Evolutionary conservation across 2,329 filamentous ascomycete species (phyloP), one percentile per base, ranked within the genome.

Genomic region (Zymoseptoria crescenta): DNA sequence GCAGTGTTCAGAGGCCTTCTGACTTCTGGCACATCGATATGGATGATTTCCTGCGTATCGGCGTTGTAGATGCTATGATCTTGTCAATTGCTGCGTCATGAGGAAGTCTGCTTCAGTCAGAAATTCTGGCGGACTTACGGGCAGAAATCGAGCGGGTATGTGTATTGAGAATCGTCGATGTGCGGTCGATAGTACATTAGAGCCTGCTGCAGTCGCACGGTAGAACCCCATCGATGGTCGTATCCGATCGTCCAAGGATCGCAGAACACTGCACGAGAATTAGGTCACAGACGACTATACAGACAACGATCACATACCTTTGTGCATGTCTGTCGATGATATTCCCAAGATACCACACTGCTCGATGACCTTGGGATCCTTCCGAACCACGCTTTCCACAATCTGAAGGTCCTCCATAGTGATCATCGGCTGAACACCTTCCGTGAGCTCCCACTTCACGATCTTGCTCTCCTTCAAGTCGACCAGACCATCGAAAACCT

Each of bases 171-270:
- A 76, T 93, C 89, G 69, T 96, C 91, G 19, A 87, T 70, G 67
- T 93, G 81, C 3, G 91, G 91, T 16, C 92, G 86, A 74, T 95
- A 96, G 79, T 96, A 96, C 91, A 96, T 96, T 57, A 96, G 79
- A 1, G 91, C 92, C 76, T 96, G 92, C 75, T 96, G 92, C 3
- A 96, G 83, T 57, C 92, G 86, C 50, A 90, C 80, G 50, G 79
- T 79, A 72, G 77, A 93, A 62, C 91, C 92, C 68, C 91, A 94
- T 51, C 92, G 87, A 76, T 95, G 89, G 68, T 96, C 92, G 71
- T 91, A 96, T 54, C 92, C 92, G 74, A 96, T 96, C 0, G 92
- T 96, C 92, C 92, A 96, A 81, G 84, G 91, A 72, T 96, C 92
- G 74, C 91, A 96, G 78, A 95, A 96, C 53, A 96, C 89, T 45